Percentiles rank a stretch among this genome's conserved stretches.
phyloP scores from a whole-genome alignment of 345 rosid species.

The Geranium rotundifolium region DNA sequence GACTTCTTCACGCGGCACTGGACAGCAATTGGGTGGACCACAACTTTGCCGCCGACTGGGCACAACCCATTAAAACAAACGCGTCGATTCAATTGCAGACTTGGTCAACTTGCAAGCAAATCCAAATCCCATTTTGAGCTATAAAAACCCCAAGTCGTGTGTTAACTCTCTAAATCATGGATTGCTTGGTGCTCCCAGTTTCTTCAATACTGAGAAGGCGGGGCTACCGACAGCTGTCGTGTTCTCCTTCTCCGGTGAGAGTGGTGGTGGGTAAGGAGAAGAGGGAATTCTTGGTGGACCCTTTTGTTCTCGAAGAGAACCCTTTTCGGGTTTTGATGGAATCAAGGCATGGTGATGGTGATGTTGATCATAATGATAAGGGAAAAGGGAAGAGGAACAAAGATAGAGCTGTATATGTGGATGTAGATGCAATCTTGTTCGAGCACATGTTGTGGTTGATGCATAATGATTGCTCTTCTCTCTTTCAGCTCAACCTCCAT shows the following conservation, averaged over 20 bases:
- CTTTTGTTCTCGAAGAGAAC: constrained; percentile 45
- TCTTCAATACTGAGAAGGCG: constrained; percentile 26
- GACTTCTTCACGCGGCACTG: no score
- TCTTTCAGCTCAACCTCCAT: constrained; percentile 54
- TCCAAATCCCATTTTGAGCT: no score
- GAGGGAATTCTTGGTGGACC: constrained; percentile 59
- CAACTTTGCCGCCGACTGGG: no score
- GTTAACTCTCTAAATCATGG: constrained; percentile 19
- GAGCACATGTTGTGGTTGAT: constrained; percentile 90
- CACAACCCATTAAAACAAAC: no score
- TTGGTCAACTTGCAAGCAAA: no score
- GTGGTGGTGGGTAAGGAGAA: constrained; percentile 82
- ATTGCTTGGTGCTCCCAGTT: constrained; percentile 60
- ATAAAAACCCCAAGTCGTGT: no score
- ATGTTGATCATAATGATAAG: no score
- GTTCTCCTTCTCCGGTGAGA: constrained; percentile 19
- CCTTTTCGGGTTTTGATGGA: constrained; percentile 56
- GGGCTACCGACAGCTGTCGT: constrained; percentile 31
- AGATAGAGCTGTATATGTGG: constrained; percentile 36
- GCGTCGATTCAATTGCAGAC: neutral
- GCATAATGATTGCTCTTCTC: constrained; percentile 55
- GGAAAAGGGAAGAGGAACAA: constrained; percentile 7
- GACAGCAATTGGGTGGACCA: no score
- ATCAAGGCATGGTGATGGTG: constrained; percentile 4
- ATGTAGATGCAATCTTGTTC: constrained; percentile 69